phyloP scores from a whole-genome alignment of 2,329 filamentous ascomycete genomes.

The Hypoxylon sp. region DNA sequence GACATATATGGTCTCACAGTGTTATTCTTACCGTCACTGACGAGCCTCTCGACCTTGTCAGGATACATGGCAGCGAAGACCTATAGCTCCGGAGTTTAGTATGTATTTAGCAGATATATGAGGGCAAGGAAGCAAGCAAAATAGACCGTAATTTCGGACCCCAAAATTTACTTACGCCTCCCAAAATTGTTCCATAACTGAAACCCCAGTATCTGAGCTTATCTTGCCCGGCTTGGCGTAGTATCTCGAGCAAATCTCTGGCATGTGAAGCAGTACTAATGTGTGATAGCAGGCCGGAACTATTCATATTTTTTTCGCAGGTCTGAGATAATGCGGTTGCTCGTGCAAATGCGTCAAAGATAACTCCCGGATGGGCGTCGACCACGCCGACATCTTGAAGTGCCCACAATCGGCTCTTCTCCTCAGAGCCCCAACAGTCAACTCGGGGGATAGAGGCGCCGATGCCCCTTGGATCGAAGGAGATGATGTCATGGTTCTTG shows the following conservation, averaged over 20 bases:
- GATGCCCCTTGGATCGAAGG: slow-evolving; percentile 67
- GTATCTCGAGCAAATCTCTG: slow-evolving; percentile 65
- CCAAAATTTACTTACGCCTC: slow-evolving; percentile 52
- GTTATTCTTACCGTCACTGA: slow-evolving; percentile 64
- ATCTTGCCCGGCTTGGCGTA: slow-evolving; percentile 59
- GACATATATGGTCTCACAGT: neutral
- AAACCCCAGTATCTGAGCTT: slow-evolving; percentile 69
- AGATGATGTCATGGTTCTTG: slow-evolving; percentile 61
- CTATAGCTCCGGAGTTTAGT: slow-evolving; percentile 16
- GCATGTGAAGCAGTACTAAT: slow-evolving; percentile 63
- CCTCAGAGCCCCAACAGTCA: slow-evolving; percentile 65
- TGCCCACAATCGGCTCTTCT: slow-evolving; percentile 61
- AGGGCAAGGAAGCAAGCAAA: neutral
- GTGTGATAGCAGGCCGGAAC: slow-evolving; percentile 58
- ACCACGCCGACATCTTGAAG: slow-evolving; percentile 62
- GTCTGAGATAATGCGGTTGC: slow-evolving; percentile 60
- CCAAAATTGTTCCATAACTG: slow-evolving; percentile 69
- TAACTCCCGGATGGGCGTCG: slow-evolving; percentile 63
- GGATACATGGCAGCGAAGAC: slow-evolving; percentile 68
- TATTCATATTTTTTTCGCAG: slow-evolving; percentile 60
- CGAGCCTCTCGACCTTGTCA: slow-evolving; percentile 64
- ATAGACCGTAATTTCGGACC: neutral
- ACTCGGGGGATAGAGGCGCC: slow-evolving; percentile 65
- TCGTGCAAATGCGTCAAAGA: slow-evolving; percentile 63
- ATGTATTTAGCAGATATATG: neutral